Base-by-base conservation (phyloP, 371 early-diverging fungal species). In the Mortierella sp. region DNA sequence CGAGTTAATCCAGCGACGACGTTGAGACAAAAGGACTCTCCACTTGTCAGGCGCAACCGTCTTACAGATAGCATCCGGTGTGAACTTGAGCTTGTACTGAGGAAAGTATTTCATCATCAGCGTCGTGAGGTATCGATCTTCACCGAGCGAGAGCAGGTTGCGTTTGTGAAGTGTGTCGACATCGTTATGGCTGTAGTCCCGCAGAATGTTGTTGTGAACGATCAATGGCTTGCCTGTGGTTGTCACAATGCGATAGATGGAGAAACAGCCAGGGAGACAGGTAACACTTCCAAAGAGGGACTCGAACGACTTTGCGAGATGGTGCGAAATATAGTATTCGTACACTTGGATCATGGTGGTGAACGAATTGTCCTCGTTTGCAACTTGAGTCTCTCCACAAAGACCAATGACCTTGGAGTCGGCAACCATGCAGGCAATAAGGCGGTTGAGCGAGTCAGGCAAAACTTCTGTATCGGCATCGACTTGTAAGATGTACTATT, bases 281-380 rank as follows among this genome's bases (percentile, higher is more conserved):
- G 97, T 96, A 28, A 97, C 98, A 31, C 93, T 87, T 1, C 99
- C 99, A 78, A 99, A 99, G 45, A 99, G 89, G 26, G 96, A 96
- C 84, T 99, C 99, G 84, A 99, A 99, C 0, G 99, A 93, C 83
- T 99, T 99, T 50, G 95, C 90, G 67, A 99, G 81, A 78, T 98
- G 97, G 83, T 99, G 99, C 38, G 98, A 97, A 60, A 99, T 98
- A 78, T 96, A 99, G 88, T 99, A 98, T 74, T 97, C 97, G 83
- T 95, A 98, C 27, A 99, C 98, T 80, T 99, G 99, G 80, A 99
- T 96, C 96, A 97, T 98, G 4, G 99, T 98, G n/a, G 95, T 93
- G 93, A 94, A 95, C 18, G 94, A 90, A 61, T 87, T 87, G 63
- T 94, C 93, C 67, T 94, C 94, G 80, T 97, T 97, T 13, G 94